phyloP scores from a whole-genome alignment of 2,329 filamentous ascomycete species.

The Passalora sequoiae region DNA sequence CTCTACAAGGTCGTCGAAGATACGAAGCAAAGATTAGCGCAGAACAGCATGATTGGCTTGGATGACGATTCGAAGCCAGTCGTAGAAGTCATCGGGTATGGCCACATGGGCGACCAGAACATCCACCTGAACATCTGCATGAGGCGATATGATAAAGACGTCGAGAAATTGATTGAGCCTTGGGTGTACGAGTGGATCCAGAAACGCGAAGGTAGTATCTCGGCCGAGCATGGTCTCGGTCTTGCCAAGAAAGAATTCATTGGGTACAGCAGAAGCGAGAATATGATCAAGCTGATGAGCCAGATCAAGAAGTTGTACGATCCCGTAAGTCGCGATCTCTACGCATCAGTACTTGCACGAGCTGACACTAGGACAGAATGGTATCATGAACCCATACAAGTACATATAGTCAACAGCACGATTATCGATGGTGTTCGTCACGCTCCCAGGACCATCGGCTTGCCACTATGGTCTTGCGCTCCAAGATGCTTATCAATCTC shows the following conservation, averaged over 20 bases:
- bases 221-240: conserved; percentile 90
- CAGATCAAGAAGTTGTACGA: conserved; percentile 92
- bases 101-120: conserved; percentile 97
- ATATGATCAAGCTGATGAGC: conserved; percentile 86
- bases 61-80: conserved; percentile 71
- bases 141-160: conserved; percentile 74
- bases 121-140: conserved; percentile 87
- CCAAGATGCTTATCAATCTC: too few species aligned
- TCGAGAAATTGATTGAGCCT: conserved; percentile 84
- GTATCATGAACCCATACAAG: conserved; percentile 99
- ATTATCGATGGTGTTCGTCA: too few species aligned
- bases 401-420: conserved; percentile 68
- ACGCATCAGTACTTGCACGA: background rate
- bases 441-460: too few species aligned
- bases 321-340: conserved; percentile 59
- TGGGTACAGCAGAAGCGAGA: conserved; percentile 83
- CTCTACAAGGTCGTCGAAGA: conserved; percentile 90
- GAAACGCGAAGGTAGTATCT: conserved; percentile 84
- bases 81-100: conserved; percentile 87
- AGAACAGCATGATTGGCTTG: conserved; percentile 67
- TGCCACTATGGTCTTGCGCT: too few species aligned
- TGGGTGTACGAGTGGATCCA: conserved; percentile 98
- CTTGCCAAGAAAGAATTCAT: conserved; percentile 95
- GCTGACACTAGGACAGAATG: conserved; percentile 57
- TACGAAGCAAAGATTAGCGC: conserved; percentile 63